Percentiles rank a stretch among this genome's conserved stretches.
Evolutionary conservation across 345 rosid species (phyloP).

Genomic region (Euphorbia pulcherrima): DNA sequence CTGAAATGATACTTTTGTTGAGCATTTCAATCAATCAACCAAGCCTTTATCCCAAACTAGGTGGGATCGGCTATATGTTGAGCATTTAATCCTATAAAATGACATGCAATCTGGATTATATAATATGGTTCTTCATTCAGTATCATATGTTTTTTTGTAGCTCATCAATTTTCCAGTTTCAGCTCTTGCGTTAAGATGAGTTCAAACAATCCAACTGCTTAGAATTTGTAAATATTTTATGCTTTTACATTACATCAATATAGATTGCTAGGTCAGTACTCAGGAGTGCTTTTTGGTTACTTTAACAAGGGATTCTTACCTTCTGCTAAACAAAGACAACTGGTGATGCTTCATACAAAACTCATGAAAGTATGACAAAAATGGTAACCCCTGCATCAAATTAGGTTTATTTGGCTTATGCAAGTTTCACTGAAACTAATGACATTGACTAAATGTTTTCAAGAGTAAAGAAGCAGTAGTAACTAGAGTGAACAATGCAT

Average conservation of each 20-base stretch:
- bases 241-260: background rate
- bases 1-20: background rate
- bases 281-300: background rate
- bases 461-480: background rate
- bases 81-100: background rate
- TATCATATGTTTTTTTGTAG: background rate
- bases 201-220: background rate
- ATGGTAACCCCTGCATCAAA: background rate
- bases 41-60: no score
- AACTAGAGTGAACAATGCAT: background rate
- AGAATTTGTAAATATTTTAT: background rate
- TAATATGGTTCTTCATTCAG: background rate
- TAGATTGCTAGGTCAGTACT: background rate
- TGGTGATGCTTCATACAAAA: background rate
- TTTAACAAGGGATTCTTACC: background rate
- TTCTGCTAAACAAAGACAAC: background rate
- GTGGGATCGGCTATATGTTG: no score
- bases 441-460: background rate
- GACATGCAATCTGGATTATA: background rate
- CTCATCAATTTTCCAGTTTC: constrained; percentile 4
- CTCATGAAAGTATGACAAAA: background rate
- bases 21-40: no score
- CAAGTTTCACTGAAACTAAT: background rate
- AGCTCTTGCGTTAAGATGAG: background rate
- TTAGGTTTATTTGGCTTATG: background rate